These are phyloP conservation scores for Cyberlindnera xishuangbannaensis DNA, from an alignment of 805 yeast genomes.

Conservation along the genomic window DNA sequence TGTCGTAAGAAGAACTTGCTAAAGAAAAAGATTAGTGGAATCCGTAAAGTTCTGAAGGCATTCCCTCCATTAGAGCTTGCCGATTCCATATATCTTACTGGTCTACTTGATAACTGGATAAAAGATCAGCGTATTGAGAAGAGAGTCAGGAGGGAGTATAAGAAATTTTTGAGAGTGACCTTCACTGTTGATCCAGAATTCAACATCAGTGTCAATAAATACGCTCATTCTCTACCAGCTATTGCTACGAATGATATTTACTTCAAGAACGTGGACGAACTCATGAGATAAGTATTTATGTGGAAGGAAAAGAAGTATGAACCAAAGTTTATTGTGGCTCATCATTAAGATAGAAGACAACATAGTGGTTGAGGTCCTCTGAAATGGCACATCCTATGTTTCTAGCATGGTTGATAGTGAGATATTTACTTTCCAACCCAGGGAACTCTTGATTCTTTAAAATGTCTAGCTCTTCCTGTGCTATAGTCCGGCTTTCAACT, in stretches of 20 bases:
- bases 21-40: constrained; percentile 17
- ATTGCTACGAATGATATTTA: constrained; percentile 4
- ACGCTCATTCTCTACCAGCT: constrained; percentile 15
- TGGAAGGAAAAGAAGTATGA: background rate
- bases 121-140: background rate
- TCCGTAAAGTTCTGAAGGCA: constrained; percentile 11
- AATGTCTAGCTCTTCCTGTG: background rate
- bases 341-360: constrained; percentile 7
- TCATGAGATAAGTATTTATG: too few relatives aligned
- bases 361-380: constrained; percentile 25
- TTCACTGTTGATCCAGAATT: constrained; percentile 17
- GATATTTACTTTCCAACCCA: constrained; percentile 20
- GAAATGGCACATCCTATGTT: constrained; percentile 35
- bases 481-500: background rate
- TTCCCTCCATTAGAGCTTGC: constrained; percentile 20
- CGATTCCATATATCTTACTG: constrained; percentile 15
- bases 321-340: background rate
- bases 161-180: constrained; percentile 19
- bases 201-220: constrained; percentile 13
- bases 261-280: too few relatives aligned
- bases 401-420: constrained; percentile 26
- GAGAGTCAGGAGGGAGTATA: constrained; percentile 18
- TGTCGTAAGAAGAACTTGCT: constrained; percentile 18
- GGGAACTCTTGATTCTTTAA: constrained; percentile 3
- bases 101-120: constrained; percentile 8